Evolutionary conservation across 345 rosid genomes (phyloP), one percentile per base, ranked within the genome.

Genomic region (Brassica cretica): DNA sequence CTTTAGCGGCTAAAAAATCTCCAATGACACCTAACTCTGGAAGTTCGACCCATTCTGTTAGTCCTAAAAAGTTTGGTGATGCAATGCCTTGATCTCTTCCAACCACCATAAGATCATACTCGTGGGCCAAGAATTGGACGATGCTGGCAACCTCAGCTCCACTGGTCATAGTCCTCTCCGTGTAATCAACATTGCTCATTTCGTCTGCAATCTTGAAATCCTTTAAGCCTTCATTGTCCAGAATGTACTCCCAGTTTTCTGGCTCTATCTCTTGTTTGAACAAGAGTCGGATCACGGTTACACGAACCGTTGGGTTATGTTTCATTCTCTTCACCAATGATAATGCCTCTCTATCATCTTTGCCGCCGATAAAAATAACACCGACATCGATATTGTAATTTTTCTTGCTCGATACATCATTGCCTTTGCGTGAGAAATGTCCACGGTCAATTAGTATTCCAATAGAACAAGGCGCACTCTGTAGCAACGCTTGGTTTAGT

Each of bases 371-470:
- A 60, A 68, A 76, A 8, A 76, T 24, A 19, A 49, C 62, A 46
- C 74, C 68, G 9, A 76, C 74, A 8, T 69, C 10, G 21, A 61
- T 68, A 56, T 8, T 68, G 51, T 46, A 18, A 0, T 21, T 46
- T 46, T 25, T 66, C 65, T 75, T 66, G 56, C 56, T 51, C 18
- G 56, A n/a, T 51, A 51, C 56, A 51, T 51, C 56, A 46, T 46
- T 46, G 19, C 27, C 14, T 55, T 15, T 66, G 0, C 82, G 44
- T 9, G 69, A 68, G 21, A 79, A 51, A 8, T 62, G 70, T 27
- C 74, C 73, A 6, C 82, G 82, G 5, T 79, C 82, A 2, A 79
- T 64, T 2, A 79, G 66, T 29, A 79, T 73, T 18, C 74, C 82
- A 0, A 79, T n/a, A 3, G 82, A 79, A 61, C 82, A 79, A 21